Base-by-base conservation (phyloP, 345 rosid species). In the Leavenworthia alabamica region DNA sequence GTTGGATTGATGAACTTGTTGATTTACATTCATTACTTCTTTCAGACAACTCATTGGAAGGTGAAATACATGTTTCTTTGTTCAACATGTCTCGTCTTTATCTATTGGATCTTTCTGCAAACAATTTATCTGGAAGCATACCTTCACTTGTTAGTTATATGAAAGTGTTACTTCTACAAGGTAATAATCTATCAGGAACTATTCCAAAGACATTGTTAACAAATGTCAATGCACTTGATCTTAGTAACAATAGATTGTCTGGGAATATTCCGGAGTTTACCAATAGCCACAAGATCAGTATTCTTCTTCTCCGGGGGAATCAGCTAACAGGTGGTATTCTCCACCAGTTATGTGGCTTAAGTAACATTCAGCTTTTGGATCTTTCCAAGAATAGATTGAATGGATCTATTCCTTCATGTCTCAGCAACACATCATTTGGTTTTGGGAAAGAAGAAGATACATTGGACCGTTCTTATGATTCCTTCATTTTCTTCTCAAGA, bases 1-100 rank as follows among this genome's bases (percentile, higher is more conserved):
- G 31, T 6, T 46, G 29, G 29, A 0, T 46, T 11, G 31, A 0
- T 4, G 9, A 46, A n/a, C 5, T 23, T n/a, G n/a, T n/a, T n/a
- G n/a, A n/a, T n/a, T n/a, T n/a, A n/a, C n/a, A n/a, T n/a, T n/a
- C n/a, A n/a, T n/a, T 46, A 12, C 1, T 1, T 8, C 4, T 23
- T 3, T 12, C 51, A 22, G 23, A 23, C 29, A 46, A 46, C 29
- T 23, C 4, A 14, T 45, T 45, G 15, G 28, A 22, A 22, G 50
- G 50, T 45, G 9, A 20, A 22, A 5, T 22, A 1, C 50, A 2
- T 10, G 0, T 5, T 11, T 45, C 50, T 1, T 22, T 45, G 50
- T 45, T 45, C 15, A 45, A 2, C 2, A 5, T 0, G 0, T 11
- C 15, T 0, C 0, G 0, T 5, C 28, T 44, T 1, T 0, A 0